A percentile compares a stretch with the other conserved stretches of the same genome.
Evolutionary conservation across 75 land plant species (phyloP).

Genomic region (Gnetum montanum): DNA sequence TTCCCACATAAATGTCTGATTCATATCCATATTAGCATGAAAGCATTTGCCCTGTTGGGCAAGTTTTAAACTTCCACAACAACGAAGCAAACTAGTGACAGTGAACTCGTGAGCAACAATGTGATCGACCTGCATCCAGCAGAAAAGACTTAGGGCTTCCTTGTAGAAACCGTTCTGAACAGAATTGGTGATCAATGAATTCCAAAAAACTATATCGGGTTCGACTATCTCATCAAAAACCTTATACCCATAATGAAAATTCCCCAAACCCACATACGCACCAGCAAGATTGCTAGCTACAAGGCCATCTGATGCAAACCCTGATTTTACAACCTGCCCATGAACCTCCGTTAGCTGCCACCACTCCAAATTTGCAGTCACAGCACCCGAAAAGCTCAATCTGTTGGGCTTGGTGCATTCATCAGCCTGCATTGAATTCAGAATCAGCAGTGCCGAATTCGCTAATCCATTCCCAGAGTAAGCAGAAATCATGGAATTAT

Average conservation of each 20-base stretch:
- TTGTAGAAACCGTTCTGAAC: not conserved
- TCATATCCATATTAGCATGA: constrained; percentile 10
- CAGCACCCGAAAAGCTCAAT: constrained; percentile 1
- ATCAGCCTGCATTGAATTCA: constrained; percentile 10
- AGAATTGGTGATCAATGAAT: constrained; percentile 4
- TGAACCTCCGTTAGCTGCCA: not conserved
- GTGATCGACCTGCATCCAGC: constrained; percentile 3
- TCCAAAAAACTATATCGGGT: constrained; percentile 8
- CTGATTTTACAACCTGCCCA: constrained; percentile 1
- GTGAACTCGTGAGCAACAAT: not conserved
- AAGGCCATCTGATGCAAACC: constrained; percentile 2
- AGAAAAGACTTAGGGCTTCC: constrained; percentile 1
- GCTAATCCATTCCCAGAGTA: constrained; percentile 16
- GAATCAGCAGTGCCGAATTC: constrained; percentile 6
- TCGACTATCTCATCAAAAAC: constrained; percentile 6
- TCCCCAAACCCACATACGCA: constrained; percentile 7
- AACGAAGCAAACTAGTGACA: not conserved
- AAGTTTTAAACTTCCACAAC: not conserved
- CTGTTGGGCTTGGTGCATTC: not conserved
- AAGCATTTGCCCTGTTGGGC: constrained; percentile 2
- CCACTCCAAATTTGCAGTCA: not conserved
- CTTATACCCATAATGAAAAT: not conserved
- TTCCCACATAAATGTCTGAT: constrained; percentile 10
- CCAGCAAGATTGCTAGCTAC: constrained; percentile 9
- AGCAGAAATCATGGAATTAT: constrained; percentile 23